These are phyloP conservation scores for Inonotus obliquus DNA, from an alignment of 1,284 basidiomycete genomes.

Conservation along the genomic window DNA sequence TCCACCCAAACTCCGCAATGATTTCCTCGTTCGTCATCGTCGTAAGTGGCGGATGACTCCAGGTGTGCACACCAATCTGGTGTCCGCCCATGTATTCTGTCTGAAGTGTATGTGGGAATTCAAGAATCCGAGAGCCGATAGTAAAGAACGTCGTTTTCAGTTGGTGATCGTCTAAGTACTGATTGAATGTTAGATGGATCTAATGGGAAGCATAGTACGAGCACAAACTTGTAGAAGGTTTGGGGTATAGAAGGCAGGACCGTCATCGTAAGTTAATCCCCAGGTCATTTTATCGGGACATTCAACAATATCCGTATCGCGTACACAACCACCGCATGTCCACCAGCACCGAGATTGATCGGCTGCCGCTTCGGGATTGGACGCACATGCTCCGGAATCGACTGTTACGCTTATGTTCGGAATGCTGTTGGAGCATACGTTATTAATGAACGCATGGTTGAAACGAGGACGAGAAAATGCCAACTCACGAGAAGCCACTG, in stretches of 20 bases:
- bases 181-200: background rate
- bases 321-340: conserved; percentile 79
- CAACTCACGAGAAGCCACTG: conserved; percentile 38
- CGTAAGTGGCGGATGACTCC: conserved; percentile 66
- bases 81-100: conserved; percentile 69
- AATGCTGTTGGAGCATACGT: conserved; percentile 29
- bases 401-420: conserved; percentile 47
- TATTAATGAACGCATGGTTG: background rate
- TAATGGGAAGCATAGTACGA: background rate
- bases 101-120: conserved; percentile 58
- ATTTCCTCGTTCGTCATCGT: conserved; percentile 78
- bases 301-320: conserved; percentile 59
- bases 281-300: conserved; percentile 73
- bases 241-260: conserved; percentile 81
- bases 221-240: conserved; percentile 44
- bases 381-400: conserved; percentile 52
- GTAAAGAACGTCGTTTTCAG: conserved; percentile 85
- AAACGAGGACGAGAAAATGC: background rate
- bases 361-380: conserved; percentile 54
- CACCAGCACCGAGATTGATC: conserved; percentile 73
- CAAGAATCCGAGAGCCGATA: conserved; percentile 74
- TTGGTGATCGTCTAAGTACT: conserved; percentile 59
- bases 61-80: conserved; percentile 67
- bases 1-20: conserved; percentile 87
- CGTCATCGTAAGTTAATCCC: conserved; percentile 73